phyloP scores from a whole-genome alignment of 2,329 filamentous ascomycete species.

The Arthroderma uncinatum region DNA sequence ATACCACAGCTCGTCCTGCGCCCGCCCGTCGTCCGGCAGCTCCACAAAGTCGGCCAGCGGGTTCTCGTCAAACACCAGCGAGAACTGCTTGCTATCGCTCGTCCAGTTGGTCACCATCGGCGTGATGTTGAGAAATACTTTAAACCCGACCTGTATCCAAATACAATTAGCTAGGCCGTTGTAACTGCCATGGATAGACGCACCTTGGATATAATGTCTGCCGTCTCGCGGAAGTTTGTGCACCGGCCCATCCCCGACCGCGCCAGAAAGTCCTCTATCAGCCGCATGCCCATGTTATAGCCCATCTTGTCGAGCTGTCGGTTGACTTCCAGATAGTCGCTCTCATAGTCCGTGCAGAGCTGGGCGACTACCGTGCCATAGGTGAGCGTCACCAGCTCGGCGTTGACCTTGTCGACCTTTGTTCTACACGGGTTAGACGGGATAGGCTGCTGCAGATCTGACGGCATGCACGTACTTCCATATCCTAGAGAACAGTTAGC shows the following conservation, averaged over 20 bases:
- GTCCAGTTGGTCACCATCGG: conserved; percentile 93
- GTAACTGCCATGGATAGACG: conserved; percentile 1
- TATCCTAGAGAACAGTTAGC: conserved; percentile 46
- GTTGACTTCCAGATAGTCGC: conserved; percentile 90
- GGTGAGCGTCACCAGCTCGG: conserved; percentile 90
- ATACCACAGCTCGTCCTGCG: conserved; percentile 96
- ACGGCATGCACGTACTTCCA: conserved; percentile 68
- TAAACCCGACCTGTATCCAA: conserved; percentile 73
- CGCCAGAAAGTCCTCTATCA: conserved; percentile 96
- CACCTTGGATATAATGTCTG: conserved; percentile 81
- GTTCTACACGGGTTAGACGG: conserved; percentile 48
- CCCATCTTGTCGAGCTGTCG: conserved; percentile 98
- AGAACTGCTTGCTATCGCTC: conserved; percentile 91
- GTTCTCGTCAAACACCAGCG: conserved; percentile 91
- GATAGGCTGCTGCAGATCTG: not conserved
- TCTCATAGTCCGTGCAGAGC: conserved; percentile 90
- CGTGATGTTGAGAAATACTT: conserved; percentile 96
- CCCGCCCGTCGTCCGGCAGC: conserved; percentile 84
- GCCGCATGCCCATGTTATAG: conserved; percentile 89
- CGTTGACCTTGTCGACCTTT: conserved; percentile 93
- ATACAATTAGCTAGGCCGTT: not conserved
- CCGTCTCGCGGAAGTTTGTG: conserved; percentile 86
- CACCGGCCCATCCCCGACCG: conserved; percentile 87
- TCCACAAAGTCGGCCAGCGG: conserved; percentile 96
- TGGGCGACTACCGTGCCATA: conserved; percentile 97